phyloP scores from a whole-genome alignment of 2,329 filamentous ascomycete genomes.

The Fusarium tuaranense region DNA sequence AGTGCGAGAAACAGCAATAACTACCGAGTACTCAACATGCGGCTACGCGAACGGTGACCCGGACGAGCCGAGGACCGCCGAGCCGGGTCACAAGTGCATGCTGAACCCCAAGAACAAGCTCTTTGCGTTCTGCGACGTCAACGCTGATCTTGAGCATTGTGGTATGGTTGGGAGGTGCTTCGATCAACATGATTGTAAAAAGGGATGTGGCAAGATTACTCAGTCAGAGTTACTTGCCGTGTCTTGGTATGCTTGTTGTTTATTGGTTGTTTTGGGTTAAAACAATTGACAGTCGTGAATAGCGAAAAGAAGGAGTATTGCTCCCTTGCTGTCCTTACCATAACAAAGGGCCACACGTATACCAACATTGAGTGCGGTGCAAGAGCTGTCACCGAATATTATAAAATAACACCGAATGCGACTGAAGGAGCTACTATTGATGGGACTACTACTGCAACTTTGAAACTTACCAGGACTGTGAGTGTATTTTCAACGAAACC shows the following conservation, averaged over 20 bases:
- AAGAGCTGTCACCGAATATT: slow-evolving; percentile 41
- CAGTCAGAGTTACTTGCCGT: slow-evolving; percentile 45
- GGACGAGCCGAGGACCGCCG: slow-evolving; percentile 41
- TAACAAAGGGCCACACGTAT: slow-evolving; percentile 48
- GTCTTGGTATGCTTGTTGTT: slow-evolving; percentile 46
- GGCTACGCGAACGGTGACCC: slow-evolving; percentile 47
- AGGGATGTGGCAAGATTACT: slow-evolving; percentile 46
- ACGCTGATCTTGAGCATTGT: slow-evolving; percentile 35
- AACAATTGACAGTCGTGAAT: not conserved
- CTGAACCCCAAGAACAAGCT: slow-evolving; percentile 48
- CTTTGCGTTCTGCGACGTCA: slow-evolving; percentile 52
- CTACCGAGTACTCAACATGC: slow-evolving; percentile 42
- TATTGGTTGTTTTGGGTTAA: not conserved
- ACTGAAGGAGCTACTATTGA: not conserved
- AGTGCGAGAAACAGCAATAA: not conserved
- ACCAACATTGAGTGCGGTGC: slow-evolving; percentile 51
- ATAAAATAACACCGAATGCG: slow-evolving; percentile 30
- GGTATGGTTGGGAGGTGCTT: slow-evolving; percentile 51
- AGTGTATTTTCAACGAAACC: not conserved
- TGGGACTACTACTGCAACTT: not conserved
- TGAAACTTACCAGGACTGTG: not conserved
- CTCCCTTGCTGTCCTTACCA: slow-evolving; percentile 49
- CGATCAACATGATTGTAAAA: slow-evolving; percentile 47
- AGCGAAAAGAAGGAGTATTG: slow-evolving; percentile 40
- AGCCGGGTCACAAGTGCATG: slow-evolving; percentile 49